Evolutionary conservation across 1,284 basidiomycete species (phyloP), one percentile per base, ranked within the genome.

Genomic region (Pisolithus thermaeus): DNA sequence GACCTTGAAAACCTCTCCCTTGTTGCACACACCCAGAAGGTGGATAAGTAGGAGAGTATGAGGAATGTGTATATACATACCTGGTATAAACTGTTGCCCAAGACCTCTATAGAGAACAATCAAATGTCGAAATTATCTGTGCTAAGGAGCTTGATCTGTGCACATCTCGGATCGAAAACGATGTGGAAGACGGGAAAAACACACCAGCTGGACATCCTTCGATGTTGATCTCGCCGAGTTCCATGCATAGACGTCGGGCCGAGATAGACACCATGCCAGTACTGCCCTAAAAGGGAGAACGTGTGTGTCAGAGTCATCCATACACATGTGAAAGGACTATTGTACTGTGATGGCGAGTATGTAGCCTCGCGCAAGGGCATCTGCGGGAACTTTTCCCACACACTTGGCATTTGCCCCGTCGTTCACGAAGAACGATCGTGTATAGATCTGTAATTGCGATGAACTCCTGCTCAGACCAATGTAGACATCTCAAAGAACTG

Each of bases 1-100:
- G 38, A 91, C 74, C 51, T 79, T 83, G 66, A 89, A 84, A 49
- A 76, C 78, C 70, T 91, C 87, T 49, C 76, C 83, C 89, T 91
- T 56, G 53, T 12, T 3, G 30, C 1, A 11, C 30, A 18, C 56
- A 61, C 36, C 11, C 22, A 53, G 22, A 42, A n/a, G 35, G 37
- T 18, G 38, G 22, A 32, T 23, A 28, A 18, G 22, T 22, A 41
- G 35, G 37, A 27, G 32, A 50, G 45, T 28, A 28, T 22, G 4
- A 18, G 32, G 39, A 30, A 11, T 41, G 23, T 11, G 51, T 72
- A 50, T 44, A 22, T 11, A 52, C 73, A 51, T 59, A 81, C 88
- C 74, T 80, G 64, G 71, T 88, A 91, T 53, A 85, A 61, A 40
- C 82, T 87, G 52, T 90, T 83, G 28, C 88, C 89, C 71, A 89